Conservation (phyloP, 345 rosid genomes). For the Syzygium jambos region DNA sequence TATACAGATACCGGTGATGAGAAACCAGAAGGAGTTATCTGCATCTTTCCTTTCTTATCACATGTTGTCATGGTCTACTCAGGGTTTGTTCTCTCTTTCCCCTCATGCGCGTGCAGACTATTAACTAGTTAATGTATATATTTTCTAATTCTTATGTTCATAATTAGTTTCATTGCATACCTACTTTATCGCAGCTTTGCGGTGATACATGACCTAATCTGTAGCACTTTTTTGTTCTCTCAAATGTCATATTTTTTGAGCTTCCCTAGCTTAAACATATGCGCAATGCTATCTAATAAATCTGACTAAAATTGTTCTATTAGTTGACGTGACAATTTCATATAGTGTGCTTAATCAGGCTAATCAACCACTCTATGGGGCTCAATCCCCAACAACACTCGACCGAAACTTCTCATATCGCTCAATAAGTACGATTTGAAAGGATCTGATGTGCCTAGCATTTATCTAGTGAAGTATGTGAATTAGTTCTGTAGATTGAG, state of each 20-base stretch:
- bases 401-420: background rate
- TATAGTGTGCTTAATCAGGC: background rate
- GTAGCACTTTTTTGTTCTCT: background rate
- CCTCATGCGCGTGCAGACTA: no score
- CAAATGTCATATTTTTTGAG: background rate
- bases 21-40: background rate
- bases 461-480: background rate
- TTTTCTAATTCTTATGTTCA: background rate
- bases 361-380: background rate
- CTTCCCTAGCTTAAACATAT: background rate
- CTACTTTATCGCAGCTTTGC: background rate
- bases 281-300: background rate
- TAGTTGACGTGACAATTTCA: accelerated
- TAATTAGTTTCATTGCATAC: background rate
- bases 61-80: background rate
- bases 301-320: accelerated
- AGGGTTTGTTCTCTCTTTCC: background rate
- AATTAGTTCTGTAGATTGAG: background rate
- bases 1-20: background rate
- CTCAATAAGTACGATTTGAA: background rate
- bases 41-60: background rate
- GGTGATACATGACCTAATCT: accelerated
- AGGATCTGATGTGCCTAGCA: background rate
- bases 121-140: no score
- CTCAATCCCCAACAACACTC: background rate